phyloP scores from a whole-genome alignment of 2,329 filamentous ascomycete species.

The Elsinoe batatas region DNA sequence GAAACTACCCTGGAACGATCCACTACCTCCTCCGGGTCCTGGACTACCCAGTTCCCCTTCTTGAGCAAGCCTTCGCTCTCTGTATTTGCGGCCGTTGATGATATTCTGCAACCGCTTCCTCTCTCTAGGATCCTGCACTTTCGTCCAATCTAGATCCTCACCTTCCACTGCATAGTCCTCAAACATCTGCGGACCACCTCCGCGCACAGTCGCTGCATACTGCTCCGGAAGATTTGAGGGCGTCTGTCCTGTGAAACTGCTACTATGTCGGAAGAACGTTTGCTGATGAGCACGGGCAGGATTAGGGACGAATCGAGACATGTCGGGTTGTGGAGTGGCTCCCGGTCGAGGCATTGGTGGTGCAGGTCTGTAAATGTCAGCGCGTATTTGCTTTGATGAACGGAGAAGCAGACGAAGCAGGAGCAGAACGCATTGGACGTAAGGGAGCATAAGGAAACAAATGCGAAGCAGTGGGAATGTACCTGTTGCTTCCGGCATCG shows the following conservation, averaged over 20 bases:
- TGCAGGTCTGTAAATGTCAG: not conserved
- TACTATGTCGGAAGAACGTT: conserved; percentile 6
- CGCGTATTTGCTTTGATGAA: not conserved
- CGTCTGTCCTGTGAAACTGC: conserved; percentile 4
- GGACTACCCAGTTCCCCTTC: conserved; percentile 21
- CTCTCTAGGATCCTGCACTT: conserved; percentile 29
- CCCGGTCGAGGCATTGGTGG: not conserved
- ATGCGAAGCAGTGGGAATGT: conserved; percentile 3
- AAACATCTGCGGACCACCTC: conserved; percentile 17
- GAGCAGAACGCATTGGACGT: not conserved
- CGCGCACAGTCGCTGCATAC: conserved; percentile 17
- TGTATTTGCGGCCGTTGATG: conserved; percentile 32
- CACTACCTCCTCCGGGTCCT: not conserved
- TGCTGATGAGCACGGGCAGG: conserved; percentile 11
- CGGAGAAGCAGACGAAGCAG: not conserved
- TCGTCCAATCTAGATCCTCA: conserved; percentile 31
- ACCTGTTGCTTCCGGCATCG: conserved; percentile 23
- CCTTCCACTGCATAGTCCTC: conserved; percentile 29
- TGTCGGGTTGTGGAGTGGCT: conserved; percentile 21
- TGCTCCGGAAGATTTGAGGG: conserved; percentile 14
- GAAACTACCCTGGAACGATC: not conserved
- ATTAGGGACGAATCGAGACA: conserved; percentile 19
- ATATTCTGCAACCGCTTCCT: conserved; percentile 31
- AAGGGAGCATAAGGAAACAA: conserved; percentile 1
- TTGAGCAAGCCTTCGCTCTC: conserved; percentile 28